phyloP scores from a whole-genome alignment of 1,284 basidiomycete species.

The Neotropicomus parvogracilis region DNA sequence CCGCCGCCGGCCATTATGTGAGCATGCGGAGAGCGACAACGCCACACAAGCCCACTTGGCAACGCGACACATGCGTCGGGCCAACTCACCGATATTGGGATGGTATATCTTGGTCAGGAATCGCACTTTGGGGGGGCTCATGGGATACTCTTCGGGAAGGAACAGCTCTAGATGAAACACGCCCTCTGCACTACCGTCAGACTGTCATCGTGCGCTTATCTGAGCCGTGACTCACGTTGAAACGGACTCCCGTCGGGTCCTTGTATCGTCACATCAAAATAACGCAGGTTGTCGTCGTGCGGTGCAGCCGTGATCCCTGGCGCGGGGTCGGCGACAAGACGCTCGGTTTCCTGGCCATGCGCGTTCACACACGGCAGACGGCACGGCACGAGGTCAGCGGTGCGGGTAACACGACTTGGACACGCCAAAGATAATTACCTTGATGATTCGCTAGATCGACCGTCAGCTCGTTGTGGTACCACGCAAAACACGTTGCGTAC shows the following conservation, averaged over 20 bases:
- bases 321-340: slow-evolving; percentile 91
- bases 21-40: slow-evolving; percentile 21
- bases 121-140: slow-evolving; percentile 98
- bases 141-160: slow-evolving; percentile 97
- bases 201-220: background rate
- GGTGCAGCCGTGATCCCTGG: slow-evolving; percentile 92
- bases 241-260: slow-evolving; percentile 95
- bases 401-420: slow-evolving; percentile 17
- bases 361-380: slow-evolving; percentile 5
- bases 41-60: slow-evolving; percentile 11
- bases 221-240: slow-evolving; percentile 60
- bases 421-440: slow-evolving; percentile 36
- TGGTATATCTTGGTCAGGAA: slow-evolving; percentile 99
- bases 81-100: slow-evolving; percentile 89
- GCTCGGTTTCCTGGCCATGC: slow-evolving; percentile 83
- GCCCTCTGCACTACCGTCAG: slow-evolving; percentile 59
- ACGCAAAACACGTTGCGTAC: slow-evolving; percentile 10
- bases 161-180: slow-evolving; percentile 95
- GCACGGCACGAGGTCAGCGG: slow-evolving; percentile 22
- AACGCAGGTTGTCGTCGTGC: slow-evolving; percentile 96
- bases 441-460: slow-evolving; percentile 51
- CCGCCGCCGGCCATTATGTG: slow-evolving; percentile 13
- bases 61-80: slow-evolving; percentile 4
- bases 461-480: slow-evolving; percentile 13
- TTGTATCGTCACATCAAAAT: slow-evolving; percentile 97